Evolutionary conservation across 2,329 filamentous ascomycete species (phyloP), one percentile per base, ranked within the genome.

Genomic region (Acephala macrosclerotiorum): DNA sequence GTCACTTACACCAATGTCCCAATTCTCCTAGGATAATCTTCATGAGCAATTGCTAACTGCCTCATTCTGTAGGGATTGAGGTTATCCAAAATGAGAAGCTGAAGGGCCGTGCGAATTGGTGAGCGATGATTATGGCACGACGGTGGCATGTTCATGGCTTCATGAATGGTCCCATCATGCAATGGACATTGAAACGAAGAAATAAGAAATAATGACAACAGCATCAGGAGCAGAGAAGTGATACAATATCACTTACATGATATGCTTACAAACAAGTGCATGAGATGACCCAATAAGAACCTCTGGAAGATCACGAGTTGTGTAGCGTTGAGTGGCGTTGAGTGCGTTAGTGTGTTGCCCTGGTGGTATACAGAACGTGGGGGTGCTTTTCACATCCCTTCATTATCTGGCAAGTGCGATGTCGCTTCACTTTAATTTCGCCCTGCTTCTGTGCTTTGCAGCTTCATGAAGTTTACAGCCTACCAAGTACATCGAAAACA

Each of bases 51-150:
- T 33, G 29, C 29, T 33, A 33, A 33, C 29, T 9, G 29, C 29
- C 9, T 9, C 29, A 9, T 9, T 33, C 4, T 9, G 4, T 33
- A 33, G 29, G 29, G 92, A 85, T 93, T 61, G 89, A 91, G 79
- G 76, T 90, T 74, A 83, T 97, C 59, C 93, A 97, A 81, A 97
- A 97, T 74, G 89, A 92, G 80, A 84, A 82, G 61, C 82, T 91
- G 66, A 85, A 84, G 75, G 76, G 58, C 14, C 58, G 70, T 22
- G 71, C 72, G 38, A 70, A 74, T 63, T 74, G 70, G 72, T 74
- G 70, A 51, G 2, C 16, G 62, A 20, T 45, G 3, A 42, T 18
- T 33, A 33, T 33, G 29, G 29, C 9, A 33, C 9, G 29, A 42
- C 36, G 42, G 20, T 45, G 18, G 42, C 8, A 4, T 45, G n/a